phyloP scores from a whole-genome alignment of 345 rosid species.

The Eucalyptus erythrocorys region DNA sequence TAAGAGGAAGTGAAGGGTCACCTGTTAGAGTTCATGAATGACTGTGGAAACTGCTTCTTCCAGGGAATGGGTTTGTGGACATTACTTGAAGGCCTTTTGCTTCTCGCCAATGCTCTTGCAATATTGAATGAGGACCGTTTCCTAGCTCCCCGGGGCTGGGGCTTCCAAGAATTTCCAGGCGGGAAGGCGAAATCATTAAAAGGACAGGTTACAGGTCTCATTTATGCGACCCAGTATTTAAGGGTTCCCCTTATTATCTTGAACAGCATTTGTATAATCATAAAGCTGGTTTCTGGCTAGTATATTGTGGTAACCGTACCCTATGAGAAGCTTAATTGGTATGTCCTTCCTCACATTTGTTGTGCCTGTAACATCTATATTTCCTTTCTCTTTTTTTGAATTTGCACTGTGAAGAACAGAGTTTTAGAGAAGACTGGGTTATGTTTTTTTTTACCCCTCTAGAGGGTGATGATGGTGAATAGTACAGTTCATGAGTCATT shows the following conservation, averaged over 20 bases:
- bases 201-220: slow-evolving; percentile 64
- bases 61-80: slow-evolving; percentile 84
- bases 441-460: background rate
- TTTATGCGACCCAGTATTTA: slow-evolving; percentile 63
- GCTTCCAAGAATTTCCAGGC: slow-evolving; percentile 52
- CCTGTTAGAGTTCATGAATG: background rate
- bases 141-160: slow-evolving; percentile 87
- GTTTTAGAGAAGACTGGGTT: background rate
- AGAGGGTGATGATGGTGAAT: background rate
- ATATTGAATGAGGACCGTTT: slow-evolving; percentile 89
- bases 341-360: background rate
- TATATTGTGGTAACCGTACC: background rate
- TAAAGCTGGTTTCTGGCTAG: slow-evolving; percentile 57
- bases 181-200: slow-evolving; percentile 48
- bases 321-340: background rate
- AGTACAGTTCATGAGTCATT: background rate
- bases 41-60: background rate
- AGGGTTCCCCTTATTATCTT: slow-evolving; percentile 64
- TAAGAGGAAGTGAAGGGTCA: background rate
- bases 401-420: background rate
- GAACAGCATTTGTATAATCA: slow-evolving; percentile 44
- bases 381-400: background rate
- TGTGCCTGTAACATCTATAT: background rate
- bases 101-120: slow-evolving; percentile 87
- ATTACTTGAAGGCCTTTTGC: slow-evolving; percentile 62